Conservation (phyloP, 768 basidiomycete species). For the Epithele typhae region DNA sequence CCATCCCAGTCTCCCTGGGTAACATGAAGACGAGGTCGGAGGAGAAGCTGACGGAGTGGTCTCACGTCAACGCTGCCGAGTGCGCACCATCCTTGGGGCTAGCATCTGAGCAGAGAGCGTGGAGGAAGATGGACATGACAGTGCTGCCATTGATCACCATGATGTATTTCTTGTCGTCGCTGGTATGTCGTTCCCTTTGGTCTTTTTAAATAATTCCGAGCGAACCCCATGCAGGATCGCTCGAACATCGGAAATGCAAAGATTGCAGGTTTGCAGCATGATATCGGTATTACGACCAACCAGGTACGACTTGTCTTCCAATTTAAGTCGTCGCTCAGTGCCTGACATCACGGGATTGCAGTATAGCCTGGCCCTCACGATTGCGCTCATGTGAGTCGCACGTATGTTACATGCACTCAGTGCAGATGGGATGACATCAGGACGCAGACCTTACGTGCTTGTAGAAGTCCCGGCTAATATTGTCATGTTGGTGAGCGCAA, state of each 20-base stretch:
- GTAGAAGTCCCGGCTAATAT: conserved; percentile 24
- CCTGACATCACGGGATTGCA: neutral
- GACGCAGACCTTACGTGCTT: conserved; percentile 23
- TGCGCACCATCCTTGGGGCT: too few species aligned
- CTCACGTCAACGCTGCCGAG: too few species aligned
- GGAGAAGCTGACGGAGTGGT: too few species aligned
- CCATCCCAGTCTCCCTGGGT: too few species aligned
- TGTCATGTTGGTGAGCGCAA: conserved; percentile 18
- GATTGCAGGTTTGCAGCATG: conserved; percentile 29
- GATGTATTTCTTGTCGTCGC: conserved; percentile 9
- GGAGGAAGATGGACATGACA: conserved; percentile 9
- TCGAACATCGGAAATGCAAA: conserved; percentile 28
- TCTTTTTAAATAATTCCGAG: neutral
- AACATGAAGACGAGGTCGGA: too few species aligned
- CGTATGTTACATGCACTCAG: conserved; percentile 9
- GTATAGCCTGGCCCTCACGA: neutral
- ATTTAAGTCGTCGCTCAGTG: conserved; percentile 12
- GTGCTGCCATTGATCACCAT: conserved; percentile 8
- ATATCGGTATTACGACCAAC: conserved; percentile 24
- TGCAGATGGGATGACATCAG: conserved; percentile 19
- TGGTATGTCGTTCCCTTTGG: neutral
- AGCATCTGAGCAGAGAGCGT: too few species aligned
- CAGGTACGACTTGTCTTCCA: conserved; percentile 20
- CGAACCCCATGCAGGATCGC: conserved; percentile 2
- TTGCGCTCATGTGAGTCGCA: conserved; percentile 1